Conservation (phyloP, 2,329 filamentous ascomycete species). For the Oidium heveae region DNA sequence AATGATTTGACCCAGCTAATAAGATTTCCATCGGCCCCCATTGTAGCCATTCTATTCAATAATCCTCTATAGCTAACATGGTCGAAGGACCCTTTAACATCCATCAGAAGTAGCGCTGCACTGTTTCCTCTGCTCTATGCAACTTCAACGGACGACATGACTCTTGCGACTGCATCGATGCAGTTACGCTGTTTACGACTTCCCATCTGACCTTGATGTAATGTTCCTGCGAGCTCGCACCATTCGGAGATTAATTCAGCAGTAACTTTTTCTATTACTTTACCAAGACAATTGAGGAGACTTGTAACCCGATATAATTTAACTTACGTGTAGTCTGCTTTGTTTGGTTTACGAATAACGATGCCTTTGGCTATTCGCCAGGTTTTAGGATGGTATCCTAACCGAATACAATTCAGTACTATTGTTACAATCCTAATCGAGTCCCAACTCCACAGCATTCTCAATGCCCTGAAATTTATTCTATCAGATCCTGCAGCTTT, state of each 20-base stretch:
- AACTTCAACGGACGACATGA: not conserved
- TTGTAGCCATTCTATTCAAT: not conserved
- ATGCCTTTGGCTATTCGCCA: not conserved
- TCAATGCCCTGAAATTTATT: not conserved
- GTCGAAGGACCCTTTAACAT: not conserved
- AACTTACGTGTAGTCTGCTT: not conserved
- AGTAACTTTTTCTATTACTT: not conserved
- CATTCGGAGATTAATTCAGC: not conserved
- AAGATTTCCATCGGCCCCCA: not conserved
- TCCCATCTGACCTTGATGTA: not conserved
- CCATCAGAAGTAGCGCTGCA: not conserved
- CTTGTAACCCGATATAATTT: not conserved
- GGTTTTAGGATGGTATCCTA: not conserved
- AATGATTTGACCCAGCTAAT: not conserved
- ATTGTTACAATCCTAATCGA: not conserved
- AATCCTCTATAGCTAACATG: not conserved
- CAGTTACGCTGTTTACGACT: not conserved
- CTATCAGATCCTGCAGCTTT: not conserved
- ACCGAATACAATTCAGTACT: not conserved
- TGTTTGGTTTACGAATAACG: not conserved
- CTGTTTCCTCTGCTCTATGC: not conserved
- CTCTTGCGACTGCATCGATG: not conserved
- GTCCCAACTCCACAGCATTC: not conserved
- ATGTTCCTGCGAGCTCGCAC: not conserved
- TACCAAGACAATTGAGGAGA: not conserved